phyloP scores from a whole-genome alignment of 2,329 filamentous ascomycete genomes.

The Aspergillus carbonarius region DNA sequence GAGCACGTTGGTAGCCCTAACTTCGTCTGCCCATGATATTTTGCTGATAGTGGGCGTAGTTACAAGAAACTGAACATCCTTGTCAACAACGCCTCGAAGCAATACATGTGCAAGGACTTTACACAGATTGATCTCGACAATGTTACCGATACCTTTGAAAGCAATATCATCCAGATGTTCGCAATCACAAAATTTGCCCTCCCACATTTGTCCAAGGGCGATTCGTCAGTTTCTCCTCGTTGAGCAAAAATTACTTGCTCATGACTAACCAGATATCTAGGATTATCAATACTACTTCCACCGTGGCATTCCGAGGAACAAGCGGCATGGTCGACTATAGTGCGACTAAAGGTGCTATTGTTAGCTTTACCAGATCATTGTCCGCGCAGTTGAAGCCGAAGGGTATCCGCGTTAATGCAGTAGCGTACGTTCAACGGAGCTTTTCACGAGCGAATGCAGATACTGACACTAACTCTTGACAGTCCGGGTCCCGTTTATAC shows the following conservation, averaged over 20 bases:
- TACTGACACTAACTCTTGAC: not conserved
- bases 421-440: constrained; percentile 34
- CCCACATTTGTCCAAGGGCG: constrained; percentile 54
- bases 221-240: constrained; percentile 36
- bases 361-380: constrained; percentile 55
- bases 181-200: constrained; percentile 59
- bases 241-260: not conserved
- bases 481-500: constrained; percentile 38
- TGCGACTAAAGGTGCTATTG: constrained; percentile 59
- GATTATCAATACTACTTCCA: constrained; percentile 59
- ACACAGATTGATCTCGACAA: constrained; percentile 55
- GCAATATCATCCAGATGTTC: constrained; percentile 60
- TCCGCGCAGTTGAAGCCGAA: constrained; percentile 55
- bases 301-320: constrained; percentile 56
- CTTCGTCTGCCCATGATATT: constrained; percentile 21
- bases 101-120: constrained; percentile 55
- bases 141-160: constrained; percentile 58
- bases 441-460: not conserved
- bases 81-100: constrained; percentile 61
- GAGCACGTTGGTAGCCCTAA: constrained; percentile 37
- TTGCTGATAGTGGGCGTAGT: constrained; percentile 21
- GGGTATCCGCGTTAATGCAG: constrained; percentile 56
- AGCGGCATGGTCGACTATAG: constrained; percentile 55
- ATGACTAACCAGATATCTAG: constrained; percentile 23
- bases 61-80: constrained; percentile 47